These are phyloP conservation scores for Hypholoma fasciculare DNA, from an alignment of 768 basidiomycete species.

Conservation along the genomic window DNA sequence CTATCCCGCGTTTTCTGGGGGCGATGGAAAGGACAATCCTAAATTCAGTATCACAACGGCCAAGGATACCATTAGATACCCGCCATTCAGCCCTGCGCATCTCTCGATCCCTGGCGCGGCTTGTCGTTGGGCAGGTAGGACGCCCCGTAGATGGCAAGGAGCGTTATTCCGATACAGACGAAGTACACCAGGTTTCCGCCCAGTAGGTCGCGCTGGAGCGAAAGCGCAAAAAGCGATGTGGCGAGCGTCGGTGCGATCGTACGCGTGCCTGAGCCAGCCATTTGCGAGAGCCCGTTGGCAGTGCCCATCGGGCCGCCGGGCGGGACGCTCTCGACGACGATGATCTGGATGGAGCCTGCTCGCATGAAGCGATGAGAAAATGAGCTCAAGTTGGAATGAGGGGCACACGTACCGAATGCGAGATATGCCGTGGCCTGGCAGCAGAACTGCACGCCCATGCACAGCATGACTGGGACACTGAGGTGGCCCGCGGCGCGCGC, in stretches of 20 bases:
- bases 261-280: slow-evolving; percentile 42
- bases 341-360: slow-evolving; percentile 45
- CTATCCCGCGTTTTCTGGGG: no score
- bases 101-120: not conserved
- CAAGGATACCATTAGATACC: no score
- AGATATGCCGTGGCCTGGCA: slow-evolving; percentile 26
- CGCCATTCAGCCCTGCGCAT: no score
- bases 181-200: slow-evolving; percentile 44
- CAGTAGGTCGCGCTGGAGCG: slow-evolving; percentile 37
- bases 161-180: slow-evolving; percentile 23
- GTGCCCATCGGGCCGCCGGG: slow-evolving; percentile 43
- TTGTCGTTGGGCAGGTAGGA: not conserved
- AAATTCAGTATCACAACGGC: no score
- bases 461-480: slow-evolving; percentile 28
- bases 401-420: slow-evolving; percentile 34
- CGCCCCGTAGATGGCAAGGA: slow-evolving; percentile 8
- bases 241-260: slow-evolving; percentile 50
- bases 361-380: slow-evolving; percentile 1
- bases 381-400: not conserved
- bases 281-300: slow-evolving; percentile 53
- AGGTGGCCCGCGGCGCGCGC: slow-evolving; percentile 33
- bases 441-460: slow-evolving; percentile 33
- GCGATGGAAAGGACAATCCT: no score
- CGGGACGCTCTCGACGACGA: slow-evolving; percentile 41
- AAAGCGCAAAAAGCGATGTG: slow-evolving; percentile 53